phyloP scores from a whole-genome alignment of 768 basidiomycete genomes.

The Lactarius tabidus region DNA sequence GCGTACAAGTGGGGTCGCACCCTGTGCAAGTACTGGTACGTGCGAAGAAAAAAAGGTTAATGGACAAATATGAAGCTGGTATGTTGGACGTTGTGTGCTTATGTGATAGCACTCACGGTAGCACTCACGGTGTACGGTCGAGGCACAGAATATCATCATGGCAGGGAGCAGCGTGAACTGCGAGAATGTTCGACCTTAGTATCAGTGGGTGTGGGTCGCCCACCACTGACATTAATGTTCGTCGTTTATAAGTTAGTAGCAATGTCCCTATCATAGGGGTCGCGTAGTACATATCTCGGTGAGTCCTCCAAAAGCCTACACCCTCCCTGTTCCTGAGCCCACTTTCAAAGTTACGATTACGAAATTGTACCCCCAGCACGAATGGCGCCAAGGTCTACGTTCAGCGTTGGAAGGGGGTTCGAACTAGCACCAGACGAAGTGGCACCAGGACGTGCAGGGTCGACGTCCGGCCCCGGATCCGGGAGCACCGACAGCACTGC shows the following conservation, averaged over 20 bases:
- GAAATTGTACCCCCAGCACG: background rate
- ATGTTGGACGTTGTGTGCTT: background rate
- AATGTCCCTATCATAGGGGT: background rate
- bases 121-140: too few relatives aligned
- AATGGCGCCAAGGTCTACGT: constrained; percentile 3
- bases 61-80: background rate
- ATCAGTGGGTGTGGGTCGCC: background rate
- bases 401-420: background rate
- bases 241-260: background rate
- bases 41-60: background rate
- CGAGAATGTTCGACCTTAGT: background rate
- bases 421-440: background rate
- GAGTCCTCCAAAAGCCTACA: background rate
- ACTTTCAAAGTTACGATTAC: background rate
- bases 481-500: background rate
- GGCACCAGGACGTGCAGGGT: background rate
- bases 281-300: background rate
- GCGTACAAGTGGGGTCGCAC: too few relatives aligned
- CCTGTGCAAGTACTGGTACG: background rate
- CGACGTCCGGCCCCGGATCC: too few relatives aligned
- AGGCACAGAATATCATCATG: too few relatives aligned
- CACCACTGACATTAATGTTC: background rate
- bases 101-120: background rate
- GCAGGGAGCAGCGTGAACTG: background rate
- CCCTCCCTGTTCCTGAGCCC: background rate